These are phyloP conservation scores for Claviceps sorghi DNA, from an alignment of 2,329 filamentous ascomycete species.

Conservation along the genomic window DNA sequence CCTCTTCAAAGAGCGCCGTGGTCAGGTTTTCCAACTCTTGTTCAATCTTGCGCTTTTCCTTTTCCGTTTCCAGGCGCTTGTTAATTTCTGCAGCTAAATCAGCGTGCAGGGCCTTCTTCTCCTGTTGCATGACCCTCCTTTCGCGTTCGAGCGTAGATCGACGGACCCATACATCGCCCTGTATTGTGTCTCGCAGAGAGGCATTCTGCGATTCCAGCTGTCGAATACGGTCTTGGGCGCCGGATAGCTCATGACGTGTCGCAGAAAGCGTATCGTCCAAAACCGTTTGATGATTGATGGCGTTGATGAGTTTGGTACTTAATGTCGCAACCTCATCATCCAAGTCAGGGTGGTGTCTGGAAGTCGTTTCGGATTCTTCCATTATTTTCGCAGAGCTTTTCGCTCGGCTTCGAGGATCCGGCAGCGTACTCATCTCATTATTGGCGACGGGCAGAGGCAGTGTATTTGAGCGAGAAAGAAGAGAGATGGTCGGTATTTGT, in stretches of 20 bases:
- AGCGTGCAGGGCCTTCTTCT: slow-evolving; percentile 45
- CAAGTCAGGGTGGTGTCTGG: slow-evolving; percentile 38
- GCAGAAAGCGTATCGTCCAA: slow-evolving; percentile 78
- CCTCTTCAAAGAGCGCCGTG: slow-evolving; percentile 89
- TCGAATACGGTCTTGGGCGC: slow-evolving; percentile 50
- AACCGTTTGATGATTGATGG: slow-evolving; percentile 89
- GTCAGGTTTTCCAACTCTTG: slow-evolving; percentile 84
- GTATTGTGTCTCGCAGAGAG: slow-evolving; percentile 56
- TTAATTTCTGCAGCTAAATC: slow-evolving; percentile 51
- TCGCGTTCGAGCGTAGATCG: slow-evolving; percentile 62
- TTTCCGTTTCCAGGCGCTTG: slow-evolving; percentile 50
- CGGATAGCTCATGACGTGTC: slow-evolving; percentile 70
- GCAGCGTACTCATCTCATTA: slow-evolving; percentile 54
- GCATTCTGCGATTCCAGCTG: slow-evolving; percentile 52
- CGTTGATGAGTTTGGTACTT: slow-evolving; percentile 91
- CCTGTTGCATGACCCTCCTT: slow-evolving; percentile 41
- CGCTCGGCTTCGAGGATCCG: slow-evolving; percentile 44
- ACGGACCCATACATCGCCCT: slow-evolving; percentile 60
- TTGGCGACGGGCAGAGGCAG: slow-evolving; percentile 28
- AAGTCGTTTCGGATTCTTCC: slow-evolving; percentile 18
- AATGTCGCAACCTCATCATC: slow-evolving; percentile 70
- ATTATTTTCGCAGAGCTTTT: slow-evolving; percentile 27
- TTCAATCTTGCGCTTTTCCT: slow-evolving; percentile 79
- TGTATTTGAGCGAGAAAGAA: slow-evolving; percentile 15
- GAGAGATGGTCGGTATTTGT: slow-evolving; percentile 24